phyloP scores from a whole-genome alignment of 1,284 basidiomycete species.

The Malassezia obtusa region DNA sequence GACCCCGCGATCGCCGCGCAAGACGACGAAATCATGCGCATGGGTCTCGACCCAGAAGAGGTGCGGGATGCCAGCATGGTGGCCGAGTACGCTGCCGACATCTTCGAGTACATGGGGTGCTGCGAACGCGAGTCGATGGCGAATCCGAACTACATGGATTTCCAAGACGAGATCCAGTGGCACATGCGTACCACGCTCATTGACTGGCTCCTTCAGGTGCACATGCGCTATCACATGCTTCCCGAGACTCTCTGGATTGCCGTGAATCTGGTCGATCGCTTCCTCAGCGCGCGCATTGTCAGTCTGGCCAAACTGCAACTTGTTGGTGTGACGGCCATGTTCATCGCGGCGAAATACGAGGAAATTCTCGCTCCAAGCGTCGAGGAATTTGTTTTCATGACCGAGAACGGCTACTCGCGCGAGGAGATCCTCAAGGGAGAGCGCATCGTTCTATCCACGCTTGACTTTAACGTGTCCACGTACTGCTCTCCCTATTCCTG shows the following conservation, averaged over 20 bases:
- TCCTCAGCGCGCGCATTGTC: slow-evolving; percentile 58
- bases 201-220: slow-evolving; percentile 58
- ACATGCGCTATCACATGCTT: slow-evolving; percentile 60
- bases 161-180: slow-evolving; percentile 92
- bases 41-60: slow-evolving; percentile 53
- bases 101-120: slow-evolving; percentile 81
- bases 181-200: slow-evolving; percentile 46
- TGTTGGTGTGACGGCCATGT: slow-evolving; percentile 60
- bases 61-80: slow-evolving; percentile 91
- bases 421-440: slow-evolving; percentile 91
- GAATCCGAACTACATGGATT: slow-evolving; percentile 83
- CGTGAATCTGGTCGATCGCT: slow-evolving; percentile 60
- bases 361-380: slow-evolving; percentile 47
- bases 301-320: slow-evolving; percentile 59
- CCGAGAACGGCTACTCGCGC: slow-evolving; percentile 75
- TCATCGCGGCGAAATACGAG: slow-evolving; percentile 58
- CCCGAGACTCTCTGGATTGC: slow-evolving; percentile 62
- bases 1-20: slow-evolving; percentile 33
- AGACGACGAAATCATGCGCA: slow-evolving; percentile 40
- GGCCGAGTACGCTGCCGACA: slow-evolving; percentile 92
- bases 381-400: slow-evolving; percentile 56
- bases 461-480: slow-evolving; percentile 88
- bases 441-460: slow-evolving; percentile 69
- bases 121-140: slow-evolving; percentile 76
- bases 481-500: slow-evolving; percentile 99